phyloP scores from a whole-genome alignment of 2,329 filamentous ascomycete genomes.

The Apiospora sp. region DNA sequence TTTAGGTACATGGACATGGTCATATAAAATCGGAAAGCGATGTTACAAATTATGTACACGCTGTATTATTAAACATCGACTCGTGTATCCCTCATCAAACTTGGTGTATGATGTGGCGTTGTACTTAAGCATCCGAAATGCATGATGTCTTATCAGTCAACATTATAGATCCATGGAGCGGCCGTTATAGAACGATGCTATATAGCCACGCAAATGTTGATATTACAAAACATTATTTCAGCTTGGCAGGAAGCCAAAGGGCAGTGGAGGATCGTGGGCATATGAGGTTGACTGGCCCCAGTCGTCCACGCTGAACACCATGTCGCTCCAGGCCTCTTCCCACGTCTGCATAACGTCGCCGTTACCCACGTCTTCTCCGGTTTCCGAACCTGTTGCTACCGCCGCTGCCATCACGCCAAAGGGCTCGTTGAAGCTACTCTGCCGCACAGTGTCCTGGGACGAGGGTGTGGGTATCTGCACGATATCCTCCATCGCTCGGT shows the following conservation, averaged over 20 bases:
- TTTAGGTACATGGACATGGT: background rate
- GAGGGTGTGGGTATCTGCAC: background rate
- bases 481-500: background rate
- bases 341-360: background rate
- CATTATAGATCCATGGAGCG: background rate
- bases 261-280: background rate
- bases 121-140: too few species aligned
- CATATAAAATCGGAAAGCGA: constrained; percentile 2
- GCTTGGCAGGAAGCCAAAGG: background rate
- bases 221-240: background rate
- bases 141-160: too few species aligned
- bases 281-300: background rate
- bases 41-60: background rate
- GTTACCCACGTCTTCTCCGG: background rate
- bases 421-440: background rate
- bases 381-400: background rate
- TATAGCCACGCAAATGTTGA: background rate
- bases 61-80: background rate
- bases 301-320: constrained; percentile 11
- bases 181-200: background rate
- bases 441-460: background rate
- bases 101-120: background rate
- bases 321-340: constrained; percentile 12
- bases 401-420: background rate
- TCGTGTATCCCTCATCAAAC: too few species aligned